Evolutionary conservation across 306 rosid species (phyloP).

Genomic region (Sophora flavescens): DNA sequence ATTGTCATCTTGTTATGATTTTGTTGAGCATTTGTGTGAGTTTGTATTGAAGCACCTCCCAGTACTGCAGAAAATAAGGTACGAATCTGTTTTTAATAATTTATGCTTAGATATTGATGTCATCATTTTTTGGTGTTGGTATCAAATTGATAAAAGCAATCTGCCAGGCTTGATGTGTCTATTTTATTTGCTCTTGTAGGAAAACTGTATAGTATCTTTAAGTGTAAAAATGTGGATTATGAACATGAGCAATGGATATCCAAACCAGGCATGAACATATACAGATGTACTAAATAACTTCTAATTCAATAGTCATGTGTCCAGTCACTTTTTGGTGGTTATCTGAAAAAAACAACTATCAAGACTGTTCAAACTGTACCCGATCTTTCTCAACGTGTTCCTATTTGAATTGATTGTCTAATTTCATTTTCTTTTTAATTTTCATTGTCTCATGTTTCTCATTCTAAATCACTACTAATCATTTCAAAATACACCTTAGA

Average conservation of each 20-base stretch:
- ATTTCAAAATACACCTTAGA: slow-evolving; percentile 21
- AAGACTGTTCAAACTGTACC: slow-evolving; percentile 10
- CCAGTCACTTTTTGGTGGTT: slow-evolving; percentile 3
- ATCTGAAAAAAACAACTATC: slow-evolving; percentile 20
- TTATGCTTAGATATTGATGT: slow-evolving; percentile 18
- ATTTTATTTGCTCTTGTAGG: slow-evolving; percentile 16
- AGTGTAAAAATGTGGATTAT: slow-evolving; percentile 19
- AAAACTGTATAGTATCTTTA: background rate
- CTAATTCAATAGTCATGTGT: background rate
- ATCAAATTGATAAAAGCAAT: slow-evolving; percentile 23
- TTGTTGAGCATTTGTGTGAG: slow-evolving; percentile 80
- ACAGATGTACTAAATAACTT: background rate
- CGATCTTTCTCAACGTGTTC: background rate
- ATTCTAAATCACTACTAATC: background rate
- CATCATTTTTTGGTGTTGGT: background rate
- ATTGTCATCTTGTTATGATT: slow-evolving; percentile 83
- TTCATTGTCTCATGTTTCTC: slow-evolving; percentile 3
- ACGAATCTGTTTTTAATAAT: slow-evolving; percentile 30
- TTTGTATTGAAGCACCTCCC: slow-evolving; percentile 77
- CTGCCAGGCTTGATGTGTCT: slow-evolving; percentile 24
- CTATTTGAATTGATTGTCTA: slow-evolving; percentile 5
- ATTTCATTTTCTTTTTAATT: background rate
- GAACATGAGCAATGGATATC: slow-evolving; percentile 9
- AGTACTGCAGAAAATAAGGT: slow-evolving; percentile 82
- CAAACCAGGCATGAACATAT: background rate